Evolutionary conservation across 805 yeast species (phyloP), one percentile per base, ranked within the genome.

Genomic region (Starmera caribaea): DNA sequence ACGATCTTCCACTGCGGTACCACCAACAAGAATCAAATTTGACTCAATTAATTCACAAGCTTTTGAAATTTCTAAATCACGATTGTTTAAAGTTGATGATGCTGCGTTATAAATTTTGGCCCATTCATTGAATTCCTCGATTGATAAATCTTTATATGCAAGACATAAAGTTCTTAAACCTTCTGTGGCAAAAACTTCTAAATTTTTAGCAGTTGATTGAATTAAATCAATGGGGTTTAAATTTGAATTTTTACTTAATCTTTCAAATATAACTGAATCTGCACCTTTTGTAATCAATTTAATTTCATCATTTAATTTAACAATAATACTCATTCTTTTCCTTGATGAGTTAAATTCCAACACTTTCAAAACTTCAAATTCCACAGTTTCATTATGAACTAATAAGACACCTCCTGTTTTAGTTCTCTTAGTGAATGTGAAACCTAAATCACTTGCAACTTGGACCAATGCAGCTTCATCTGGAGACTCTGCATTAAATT

Each of bases 1-100:
- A 54, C 88, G 69, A 65, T 83, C 94, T 58, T 83, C 94, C 57
- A 83, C 83, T n/a, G 92, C 92, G 36, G 92, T 83, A 47, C 90
- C 92, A 51, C 94, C 94, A 27, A 81, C 58, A 39, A 83, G 61
- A 12, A 67, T 68, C 49, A 83, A 65, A 34, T 81, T 78, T 34
- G 74, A 65, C 56, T 83, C 94, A 42, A 83, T 75, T 7, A 74
- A 68, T 43, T 80, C 85, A 8, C 88, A 85, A 16, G 78, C 83
- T 16, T 66, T 73, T 51, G 82, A 90, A 73, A 83, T 74, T 46
- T 73, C 69, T n/a, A 68, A 84, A 48, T 82, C 92, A 59, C 94
- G 69, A 38, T 75, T 62, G 8, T 75, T 73, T 27, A 75, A 54
- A 1, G 88, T 69, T 8, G 85, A 70, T 15, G 84, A 69, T 3